Base-by-base conservation (phyloP, 116 monocot species). In the Zostera marina region DNA sequence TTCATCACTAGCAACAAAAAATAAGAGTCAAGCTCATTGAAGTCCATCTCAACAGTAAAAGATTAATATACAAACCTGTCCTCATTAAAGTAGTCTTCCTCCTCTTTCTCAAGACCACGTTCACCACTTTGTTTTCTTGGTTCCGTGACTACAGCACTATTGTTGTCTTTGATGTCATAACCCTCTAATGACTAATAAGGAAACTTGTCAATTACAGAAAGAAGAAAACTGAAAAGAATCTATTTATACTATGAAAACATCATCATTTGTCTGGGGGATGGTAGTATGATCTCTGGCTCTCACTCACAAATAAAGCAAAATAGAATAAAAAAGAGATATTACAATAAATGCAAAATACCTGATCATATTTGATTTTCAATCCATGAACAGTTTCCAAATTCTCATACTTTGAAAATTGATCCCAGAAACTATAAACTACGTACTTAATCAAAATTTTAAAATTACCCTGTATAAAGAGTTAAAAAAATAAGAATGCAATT, bases 31-130 rank as follows among this genome's bases (percentile, higher is more conserved):
- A 8, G 16, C 8, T 25, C 8, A n/a, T n/a, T n/a, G n/a, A n/a
- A n/a, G n/a, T n/a, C n/a, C n/a, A n/a, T n/a, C n/a, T n/a, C n/a
- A n/a, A n/a, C n/a, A n/a, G n/a, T n/a, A n/a, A n/a, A 47, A 24
- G 1, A 47, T 25, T 6, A 54, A 25, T 11, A 63, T 16, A 41
- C 67, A 63, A 41, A 78, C 79, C 79, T 85, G 38, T 93, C 78
- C 63, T 81, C 92, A 45, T 93, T 87, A 43, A 93, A 93, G 47
- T 93, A 93, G 24, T 84, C 84, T 72, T 93, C 92, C 62, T 93
- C 92, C 65, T 93, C 92, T 59, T 87, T 93, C 47, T 87, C 92
- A 59, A 93, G 84, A 51, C 67, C 83, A 38, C 81, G 68, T 23
- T 83, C 77, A 63, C 76, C 84, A 6, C 62, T 41, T 25, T 68